Conservation (phyloP, 805 yeast genomes). For the Starmerella geochares region DNA sequence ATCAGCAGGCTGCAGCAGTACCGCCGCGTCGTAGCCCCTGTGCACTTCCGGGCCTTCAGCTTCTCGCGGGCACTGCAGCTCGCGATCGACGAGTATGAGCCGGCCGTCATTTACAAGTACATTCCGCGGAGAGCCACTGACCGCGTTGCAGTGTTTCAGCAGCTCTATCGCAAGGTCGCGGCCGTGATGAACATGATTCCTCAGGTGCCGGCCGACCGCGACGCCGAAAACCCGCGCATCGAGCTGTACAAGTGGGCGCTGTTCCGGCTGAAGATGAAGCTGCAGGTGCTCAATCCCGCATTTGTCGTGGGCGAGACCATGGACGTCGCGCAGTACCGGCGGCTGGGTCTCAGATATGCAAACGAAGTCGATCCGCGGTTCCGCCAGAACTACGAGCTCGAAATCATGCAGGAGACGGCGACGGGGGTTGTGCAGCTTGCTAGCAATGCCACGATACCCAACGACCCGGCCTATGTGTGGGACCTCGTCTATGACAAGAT, state of each 20-base stretch:
- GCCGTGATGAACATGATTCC: not conserved
- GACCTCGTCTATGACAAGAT: not conserved
- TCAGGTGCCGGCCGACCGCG: not conserved
- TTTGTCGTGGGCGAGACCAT: not conserved
- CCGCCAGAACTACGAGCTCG: not conserved
- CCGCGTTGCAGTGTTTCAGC: not conserved
- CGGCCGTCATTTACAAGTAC: not conserved
- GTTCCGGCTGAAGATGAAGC: not conserved
- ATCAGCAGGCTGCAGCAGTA: not conserved
- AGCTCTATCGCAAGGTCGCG: not conserved
- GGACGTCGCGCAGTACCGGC: not conserved
- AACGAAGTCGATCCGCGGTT: not conserved
- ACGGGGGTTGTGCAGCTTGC: not conserved
- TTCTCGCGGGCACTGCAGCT: slow-evolving; percentile 3
- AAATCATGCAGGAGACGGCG: not conserved
- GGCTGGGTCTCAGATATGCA: not conserved
- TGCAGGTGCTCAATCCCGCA: not conserved
- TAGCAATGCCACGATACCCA: not conserved
- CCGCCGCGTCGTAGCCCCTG: not conserved
- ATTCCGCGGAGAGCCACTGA: not conserved
- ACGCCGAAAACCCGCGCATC: not conserved
- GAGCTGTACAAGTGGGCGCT: not conserved
- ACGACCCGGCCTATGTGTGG: not conserved
- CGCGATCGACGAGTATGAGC: not conserved
- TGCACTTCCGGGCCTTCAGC: not conserved